These are phyloP conservation scores for Westerdykella ornata DNA, from an alignment of 2,329 filamentous ascomycete species.

Conservation along the genomic window DNA sequence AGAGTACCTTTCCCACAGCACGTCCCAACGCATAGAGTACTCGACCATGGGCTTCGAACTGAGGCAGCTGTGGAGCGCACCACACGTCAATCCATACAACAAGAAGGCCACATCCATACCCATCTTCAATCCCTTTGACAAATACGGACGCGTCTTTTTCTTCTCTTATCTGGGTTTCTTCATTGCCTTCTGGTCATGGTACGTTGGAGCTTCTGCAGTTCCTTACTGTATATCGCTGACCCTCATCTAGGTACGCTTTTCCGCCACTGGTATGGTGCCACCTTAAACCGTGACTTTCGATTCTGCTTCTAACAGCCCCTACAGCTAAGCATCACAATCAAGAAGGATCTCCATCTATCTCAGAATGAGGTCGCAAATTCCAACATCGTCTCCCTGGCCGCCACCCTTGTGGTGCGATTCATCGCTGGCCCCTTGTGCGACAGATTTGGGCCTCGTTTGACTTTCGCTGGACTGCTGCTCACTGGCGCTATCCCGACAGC, in stretches of 20 bases:
- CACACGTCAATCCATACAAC: slow-evolving; percentile 77
- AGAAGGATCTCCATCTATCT: slow-evolving; percentile 66
- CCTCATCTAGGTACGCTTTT: slow-evolving; percentile 65
- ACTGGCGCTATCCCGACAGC: slow-evolving; percentile 73
- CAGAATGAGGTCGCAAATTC: slow-evolving; percentile 73
- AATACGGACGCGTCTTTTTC: slow-evolving; percentile 82
- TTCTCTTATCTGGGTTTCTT: slow-evolving; percentile 85
- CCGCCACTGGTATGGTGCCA: slow-evolving; percentile 60
- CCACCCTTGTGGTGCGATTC: slow-evolving; percentile 63
- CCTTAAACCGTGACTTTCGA: slow-evolving; percentile 4
- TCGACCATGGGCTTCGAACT: slow-evolving; percentile 31
- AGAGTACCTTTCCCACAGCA: slow-evolving; percentile 1
- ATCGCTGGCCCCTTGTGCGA: slow-evolving; percentile 81
- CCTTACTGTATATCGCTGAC: slow-evolving; percentile 17
- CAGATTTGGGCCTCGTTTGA: slow-evolving; percentile 69
- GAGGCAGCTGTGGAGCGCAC: slow-evolving; percentile 43
- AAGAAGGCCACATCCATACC: slow-evolving; percentile 76
- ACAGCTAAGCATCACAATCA: slow-evolving; percentile 55
- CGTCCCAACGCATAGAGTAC: background rate
- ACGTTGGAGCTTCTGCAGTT: slow-evolving; percentile 18
- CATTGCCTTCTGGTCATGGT: slow-evolving; percentile 80
- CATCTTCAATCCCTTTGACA: slow-evolving; percentile 66
- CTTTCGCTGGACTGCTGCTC: slow-evolving; percentile 73
- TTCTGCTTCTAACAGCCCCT: slow-evolving; percentile 39
- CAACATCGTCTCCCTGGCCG: slow-evolving; percentile 70